Base-by-base conservation (phyloP, 345 rosid species). In the Alliaria petiolata region DNA sequence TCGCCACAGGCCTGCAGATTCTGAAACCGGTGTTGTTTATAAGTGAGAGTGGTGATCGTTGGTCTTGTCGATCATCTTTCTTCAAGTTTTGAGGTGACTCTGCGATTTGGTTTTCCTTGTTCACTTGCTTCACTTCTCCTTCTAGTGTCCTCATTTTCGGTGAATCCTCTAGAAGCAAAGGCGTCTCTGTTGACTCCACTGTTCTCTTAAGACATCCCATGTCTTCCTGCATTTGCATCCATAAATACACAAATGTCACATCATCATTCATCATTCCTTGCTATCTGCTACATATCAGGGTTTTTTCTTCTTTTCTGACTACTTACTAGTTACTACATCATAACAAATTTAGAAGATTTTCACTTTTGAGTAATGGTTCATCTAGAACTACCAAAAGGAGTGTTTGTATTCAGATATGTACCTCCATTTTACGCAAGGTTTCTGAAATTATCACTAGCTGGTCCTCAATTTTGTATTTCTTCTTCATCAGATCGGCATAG, bases 1-100 rank as follows among this genome's bases (percentile, higher is more conserved):
- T 84, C 62, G 87, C 93, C 49, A 79, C 82, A 12, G 98, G 98
- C 74, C 77, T 89, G 85, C 96, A 95, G 69, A 91, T 76, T 70
- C 83, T 84, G 85, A 95, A 91, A 47, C 92, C 95, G 61, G 86
- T 85, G 80, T 81, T 91, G 71, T 65, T 59, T 59, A 58, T 59
- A 11, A 66, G 61, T 42, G 72, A 65, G 11, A 57, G 77, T 45
- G 70, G 70, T 54, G 85, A 82, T 78, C 96, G 78, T 63, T 83
- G 81, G 68, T 83, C 78, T 78, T 77, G 80, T 36, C 82, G 74
- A 40, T 84, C 82, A 38, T 74, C 85, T 67, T 76, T 82, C 76
- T 81, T 90, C 30, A 60, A 26, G 33, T 44, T 65, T 50, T 51
- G 55, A 16, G 67, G 62, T 45, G 51, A 20, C 17, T 10, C 30